A percentile compares a stretch with the other conserved stretches of the same genome.
These are phyloP conservation scores for Soucietia sequanensis DNA, from an alignment of 805 yeast genomes.

Conservation along the genomic window DNA sequence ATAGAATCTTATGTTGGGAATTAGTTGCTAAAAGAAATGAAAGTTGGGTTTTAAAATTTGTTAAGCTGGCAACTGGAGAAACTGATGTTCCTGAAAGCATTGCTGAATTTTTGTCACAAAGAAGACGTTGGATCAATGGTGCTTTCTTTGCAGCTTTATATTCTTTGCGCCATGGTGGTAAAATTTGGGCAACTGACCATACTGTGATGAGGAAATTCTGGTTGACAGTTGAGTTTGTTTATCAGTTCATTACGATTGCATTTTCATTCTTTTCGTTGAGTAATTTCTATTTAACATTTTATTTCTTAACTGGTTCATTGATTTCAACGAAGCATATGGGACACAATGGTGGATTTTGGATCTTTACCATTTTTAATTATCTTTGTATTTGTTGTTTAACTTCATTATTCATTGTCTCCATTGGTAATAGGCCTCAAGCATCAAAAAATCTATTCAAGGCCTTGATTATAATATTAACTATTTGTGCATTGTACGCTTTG, in stretches of 20 bases:
- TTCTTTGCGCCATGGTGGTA: conserved; percentile 72
- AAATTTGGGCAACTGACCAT: conserved; percentile 80
- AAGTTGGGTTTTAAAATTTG: conserved; percentile 89
- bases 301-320: conserved; percentile 88
- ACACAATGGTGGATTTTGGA: conserved; percentile 73
- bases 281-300: conserved; percentile 88
- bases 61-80: conserved; percentile 90
- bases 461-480: conserved; percentile 67
- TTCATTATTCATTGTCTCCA: conserved; percentile 86
- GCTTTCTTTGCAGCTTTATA: conserved; percentile 94
- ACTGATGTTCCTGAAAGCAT: conserved; percentile 93
- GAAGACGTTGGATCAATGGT: conserved; percentile 97
- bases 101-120: conserved; percentile 83
- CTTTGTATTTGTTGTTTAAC: conserved; percentile 78
- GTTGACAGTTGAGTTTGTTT: conserved; percentile 74
- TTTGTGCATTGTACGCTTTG: conserved; percentile 80
- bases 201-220: conserved; percentile 63
- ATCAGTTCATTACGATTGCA: conserved; percentile 74
- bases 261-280: conserved; percentile 93
- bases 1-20: conserved; percentile 95
- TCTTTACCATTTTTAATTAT: conserved; percentile 85
- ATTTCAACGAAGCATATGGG: conserved; percentile 45
- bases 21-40: conserved; percentile 80
- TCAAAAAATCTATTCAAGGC: conserved; percentile 74
- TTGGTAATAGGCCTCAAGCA: conserved; percentile 98